Evolutionary conservation across 179 eudicot species (phyloP).

Genomic region (Patellifolia procumbens): DNA sequence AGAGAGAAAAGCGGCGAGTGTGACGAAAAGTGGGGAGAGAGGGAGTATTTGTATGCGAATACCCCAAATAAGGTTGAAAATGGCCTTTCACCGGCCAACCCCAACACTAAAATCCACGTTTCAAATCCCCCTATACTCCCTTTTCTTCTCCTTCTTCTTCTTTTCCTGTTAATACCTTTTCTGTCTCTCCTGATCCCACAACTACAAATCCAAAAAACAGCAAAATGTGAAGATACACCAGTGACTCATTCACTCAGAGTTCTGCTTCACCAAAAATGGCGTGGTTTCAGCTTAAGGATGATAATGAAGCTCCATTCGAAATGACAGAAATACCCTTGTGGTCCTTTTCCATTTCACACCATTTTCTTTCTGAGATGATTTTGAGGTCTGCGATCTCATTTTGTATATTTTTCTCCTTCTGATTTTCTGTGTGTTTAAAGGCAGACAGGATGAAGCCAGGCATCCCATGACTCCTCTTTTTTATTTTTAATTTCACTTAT

Average conservation of each 20-base stretch:
- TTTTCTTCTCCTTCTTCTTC: not conserved
- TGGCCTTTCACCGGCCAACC: slow-evolving; percentile 17
- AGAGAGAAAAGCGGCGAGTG: slow-evolving; percentile 32
- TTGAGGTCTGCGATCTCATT: slow-evolving; percentile 25
- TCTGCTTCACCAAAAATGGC: not conserved
- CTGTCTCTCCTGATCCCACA: not conserved
- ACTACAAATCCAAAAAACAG: too few relatives aligned
- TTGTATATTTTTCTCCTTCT: slow-evolving; percentile 22
- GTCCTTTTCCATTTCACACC: slow-evolving; percentile 33
- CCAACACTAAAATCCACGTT: slow-evolving; percentile 4
- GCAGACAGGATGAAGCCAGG: slow-evolving; percentile 74
- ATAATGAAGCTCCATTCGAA: slow-evolving; percentile 2
- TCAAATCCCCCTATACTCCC: slow-evolving; percentile 12
- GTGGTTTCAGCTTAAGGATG: not conserved
- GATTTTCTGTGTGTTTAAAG: slow-evolving; percentile 37
- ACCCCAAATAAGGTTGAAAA: slow-evolving; percentile 8
- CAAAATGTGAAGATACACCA: not conserved
- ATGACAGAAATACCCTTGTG: slow-evolving; percentile 8
- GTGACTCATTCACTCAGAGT: too few relatives aligned
- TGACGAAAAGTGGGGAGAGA: slow-evolving; percentile 19
- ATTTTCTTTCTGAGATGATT: slow-evolving; percentile 24
- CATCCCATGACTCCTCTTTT: slow-evolving; percentile 22
- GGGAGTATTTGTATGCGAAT: too few relatives aligned
- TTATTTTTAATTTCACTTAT: not conserved
- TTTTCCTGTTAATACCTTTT: not conserved